Evolutionary conservation across 1,284 basidiomycete genomes (phyloP).

Genomic region (Moesziomyces antarcticus): DNA sequence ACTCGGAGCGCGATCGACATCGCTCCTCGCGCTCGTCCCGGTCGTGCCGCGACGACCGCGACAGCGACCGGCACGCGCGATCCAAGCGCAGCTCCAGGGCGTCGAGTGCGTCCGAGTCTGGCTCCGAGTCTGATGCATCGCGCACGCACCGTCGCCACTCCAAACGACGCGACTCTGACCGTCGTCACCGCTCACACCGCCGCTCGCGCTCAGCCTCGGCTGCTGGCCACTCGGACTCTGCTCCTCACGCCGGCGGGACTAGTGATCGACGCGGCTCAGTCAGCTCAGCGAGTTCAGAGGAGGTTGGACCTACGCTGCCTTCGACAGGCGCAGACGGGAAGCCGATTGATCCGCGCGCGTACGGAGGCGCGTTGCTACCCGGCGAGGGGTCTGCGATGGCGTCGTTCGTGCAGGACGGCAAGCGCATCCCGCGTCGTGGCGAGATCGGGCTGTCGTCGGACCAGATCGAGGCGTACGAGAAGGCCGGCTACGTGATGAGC

Average conservation of each 20-base stretch:
- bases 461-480: conserved; percentile 86
- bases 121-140: conserved; percentile 13
- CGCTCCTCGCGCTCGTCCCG: conserved; percentile 21
- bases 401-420: conserved; percentile 86
- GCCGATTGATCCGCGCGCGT: conserved; percentile 55
- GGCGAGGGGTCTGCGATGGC: conserved; percentile 98
- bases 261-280: background rate
- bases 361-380: conserved; percentile 85
- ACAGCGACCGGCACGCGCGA: conserved; percentile 5
- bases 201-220: conserved; percentile 19
- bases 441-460: conserved; percentile 92
- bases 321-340: conserved; percentile 23
- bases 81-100: conserved; percentile 24
- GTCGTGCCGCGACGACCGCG: conserved; percentile 18
- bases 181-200: conserved; percentile 13
- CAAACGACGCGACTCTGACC: conserved; percentile 11
- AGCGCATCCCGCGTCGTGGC: conserved; percentile 95
- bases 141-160: conserved; percentile 18
- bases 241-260: too few species aligned
- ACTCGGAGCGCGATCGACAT: conserved; percentile 4
- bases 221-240: conserved; percentile 5
- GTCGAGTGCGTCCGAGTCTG: conserved; percentile 11
- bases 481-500: conserved; percentile 97
- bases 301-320: conserved; percentile 41
- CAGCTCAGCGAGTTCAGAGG: background rate